Base-by-base conservation (phyloP, 2,329 filamentous ascomycete species). In the Teratosphaeria nubilosa region DNA sequence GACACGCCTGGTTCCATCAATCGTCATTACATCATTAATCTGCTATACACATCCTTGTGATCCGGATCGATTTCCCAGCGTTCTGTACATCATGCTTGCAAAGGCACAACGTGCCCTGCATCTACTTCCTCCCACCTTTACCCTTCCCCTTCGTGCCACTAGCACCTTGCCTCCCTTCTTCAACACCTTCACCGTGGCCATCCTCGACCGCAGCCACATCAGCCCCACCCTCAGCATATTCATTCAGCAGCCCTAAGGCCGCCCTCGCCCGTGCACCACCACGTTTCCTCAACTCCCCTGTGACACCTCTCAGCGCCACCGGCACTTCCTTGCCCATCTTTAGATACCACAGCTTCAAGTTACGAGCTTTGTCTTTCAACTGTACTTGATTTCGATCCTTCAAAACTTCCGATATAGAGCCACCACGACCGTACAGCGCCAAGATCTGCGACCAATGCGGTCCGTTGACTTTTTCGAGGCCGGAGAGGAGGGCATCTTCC, bases 391-490 rank as follows among this genome's bases (percentile, higher is more conserved):
- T 95, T 34, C 90, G 82, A 69, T 95, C 91, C 65, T 91, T 92
- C 22, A 95, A 79, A 25, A 92, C 87, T 65, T 92, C 87, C 53
- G 85, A 91, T 25, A 92, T 83, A 0, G 86, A 87, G 5, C 91
- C 91, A 50, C 86, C 87, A 0, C 84, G 81, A 0, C 91, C 91
- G 69, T 92, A 95, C 50, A 95, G 81, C 1, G 86, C 86, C 13
- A 96, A 77, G 53, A 96, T 96, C 69, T 95, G 90, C 65, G 88
- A 92, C 91, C 91, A 96, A 68, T 96, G 90, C 20, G 91, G 91
- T 0, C 91, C 91, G 69, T 91, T 91, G 53, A 96, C 91, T 70
- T 87, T 84, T 68, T 95, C 91, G 3, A 96, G 82, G 0, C 91
- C 91, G 54, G 87, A 84, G 86, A 96, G 92, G 20, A 96, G 78